Evolutionary conservation across 345 rosid genomes (phyloP), one percentile per base, ranked within the genome.

Genomic region (Camelina sativa): DNA sequence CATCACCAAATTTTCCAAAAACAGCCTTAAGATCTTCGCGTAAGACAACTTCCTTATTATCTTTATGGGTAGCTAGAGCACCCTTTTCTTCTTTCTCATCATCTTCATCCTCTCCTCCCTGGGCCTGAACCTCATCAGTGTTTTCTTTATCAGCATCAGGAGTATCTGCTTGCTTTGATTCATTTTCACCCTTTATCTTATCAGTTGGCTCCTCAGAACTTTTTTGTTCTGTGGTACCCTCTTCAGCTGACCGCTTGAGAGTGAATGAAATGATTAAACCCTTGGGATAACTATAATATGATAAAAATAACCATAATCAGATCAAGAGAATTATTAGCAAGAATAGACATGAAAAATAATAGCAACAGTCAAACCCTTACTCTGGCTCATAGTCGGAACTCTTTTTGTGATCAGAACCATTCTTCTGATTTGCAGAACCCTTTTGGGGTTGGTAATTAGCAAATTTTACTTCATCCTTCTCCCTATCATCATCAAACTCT

Each of bases 11-110:
- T 72, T 83, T 90, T 38, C 77, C 76, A 59, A 90, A 89, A 51
- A 87, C 71, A 11, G 76, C 84, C 86, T 90, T 95, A 79, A 95
- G 84, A 88, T 95, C 99, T 81, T 95, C 98, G 1, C 97, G 97
- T 75, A 88, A 23, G 23, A 95, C 93, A 78, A 92, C 91, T 75
- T 95, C 84, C 79, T 73, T 82, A 48, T 84, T 80, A 61, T 90
- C 76, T 64, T 83, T 85, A 68, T 82, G 85, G 63, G 76, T 75
- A 53, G 82, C 82, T 67, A 84, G 65, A 32, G 82, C 78, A 37
- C 84, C 66, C 71, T 81, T 87, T 62, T 72, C 86, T 72, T 79
- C 86, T 32, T 73, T 85, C 70, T 84, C 84, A 28, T 69, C 88
- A 62, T 63, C 77, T 58, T 81, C 76, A 77, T 56, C 79, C 67